Evolutionary conservation across 176 grass and related monocot species (phyloP), one percentile per base, ranked within the genome.

Genomic region (Aechmea fasciata): DNA sequence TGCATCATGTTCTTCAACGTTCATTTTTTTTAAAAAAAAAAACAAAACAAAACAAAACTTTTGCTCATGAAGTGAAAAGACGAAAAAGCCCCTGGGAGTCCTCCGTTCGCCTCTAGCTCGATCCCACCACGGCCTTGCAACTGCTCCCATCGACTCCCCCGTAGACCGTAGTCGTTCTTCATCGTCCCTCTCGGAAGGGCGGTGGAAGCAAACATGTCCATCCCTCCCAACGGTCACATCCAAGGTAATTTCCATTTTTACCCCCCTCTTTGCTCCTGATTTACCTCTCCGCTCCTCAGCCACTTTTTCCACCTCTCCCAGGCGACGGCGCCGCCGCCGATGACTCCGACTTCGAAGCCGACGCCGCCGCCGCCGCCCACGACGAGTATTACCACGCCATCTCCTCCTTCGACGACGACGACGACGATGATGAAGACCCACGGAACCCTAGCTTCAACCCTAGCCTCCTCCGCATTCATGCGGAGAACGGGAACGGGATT

Each of bases 161-260:
- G 13, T 10, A 1, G 0, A 13, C 10, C 4, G 13, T 10, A 1
- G 0, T 55, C 52, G 10, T 28, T 14, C 11, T 8, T 53, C 29
- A 8, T 69, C 14, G 3, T 15, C 72, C 9, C 62, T 64, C 17
- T 24, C 75, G 25, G 26, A n/a, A n/a, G n/a, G n/a, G n/a, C n/a
- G n/a, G n/a, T n/a, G n/a, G n/a, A 55, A 71, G 64, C 59, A 17
- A 1, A 22, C 72, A 87, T 87, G 84, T 83, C 80, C 51, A 83
- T 79, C 75, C 49, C 75, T 41, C 54, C 50, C 12, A 87, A 87
- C 63, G 80, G 80, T 54, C 85, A 87, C 68, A 75, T 83, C 19
- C 68, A 75, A 49, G 53, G 55, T 61, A 61, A 20, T 18, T 19
- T 15, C 23, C 29, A 14, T 67, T 48, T 67, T 29, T 67, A 9